Evolutionary conservation across 192 early-diverging fungal genomes (phyloP).

Genomic region (Cladochytrium replicatum): DNA sequence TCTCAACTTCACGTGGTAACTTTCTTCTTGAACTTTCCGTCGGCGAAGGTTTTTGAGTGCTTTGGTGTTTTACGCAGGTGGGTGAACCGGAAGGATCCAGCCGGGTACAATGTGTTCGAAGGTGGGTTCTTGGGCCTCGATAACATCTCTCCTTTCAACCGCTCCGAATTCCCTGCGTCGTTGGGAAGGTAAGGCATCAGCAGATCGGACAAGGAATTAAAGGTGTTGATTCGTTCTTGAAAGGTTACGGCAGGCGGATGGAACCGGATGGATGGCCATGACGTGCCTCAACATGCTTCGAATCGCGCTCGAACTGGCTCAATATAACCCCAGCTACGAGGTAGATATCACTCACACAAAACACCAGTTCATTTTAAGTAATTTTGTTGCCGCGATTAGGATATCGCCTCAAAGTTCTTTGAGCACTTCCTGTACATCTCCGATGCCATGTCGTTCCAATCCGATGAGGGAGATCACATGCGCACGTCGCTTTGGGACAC

Average conservation of each 20-base stretch:
- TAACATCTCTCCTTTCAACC: slow-evolving; percentile 48
- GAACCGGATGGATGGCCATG: slow-evolving; percentile 47
- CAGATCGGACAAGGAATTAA: too few relatives aligned
- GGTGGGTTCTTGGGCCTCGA: slow-evolving; percentile 46
- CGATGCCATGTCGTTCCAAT: slow-evolving; percentile 38
- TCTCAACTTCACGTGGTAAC: slow-evolving; percentile 24
- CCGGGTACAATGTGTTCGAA: slow-evolving; percentile 42
- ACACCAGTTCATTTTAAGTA: background rate
- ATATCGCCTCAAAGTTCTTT: slow-evolving; percentile 46
- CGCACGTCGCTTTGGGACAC: slow-evolving; percentile 32
- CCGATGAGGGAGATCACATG: slow-evolving; percentile 17
- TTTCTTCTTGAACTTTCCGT: background rate
- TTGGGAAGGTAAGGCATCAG: too few relatives aligned
- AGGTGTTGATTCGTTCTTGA: slow-evolving; percentile 32
- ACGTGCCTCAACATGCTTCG: slow-evolving; percentile 17
- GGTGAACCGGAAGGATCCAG: slow-evolving; percentile 44
- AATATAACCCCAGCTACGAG: slow-evolving; percentile 13
- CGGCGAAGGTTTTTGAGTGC: background rate
- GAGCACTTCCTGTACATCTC: slow-evolving; percentile 51
- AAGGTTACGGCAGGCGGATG: slow-evolving; percentile 36
- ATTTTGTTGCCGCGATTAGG: slow-evolving; percentile 3
- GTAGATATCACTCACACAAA: background rate
- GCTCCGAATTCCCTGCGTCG: slow-evolving; percentile 28
- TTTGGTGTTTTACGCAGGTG: slow-evolving; percentile 15
- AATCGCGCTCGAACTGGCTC: slow-evolving; percentile 26